Evolutionary conservation across 2,329 filamentous ascomycete species (phyloP).

Genomic region (Colletotrichum destructivum): DNA sequence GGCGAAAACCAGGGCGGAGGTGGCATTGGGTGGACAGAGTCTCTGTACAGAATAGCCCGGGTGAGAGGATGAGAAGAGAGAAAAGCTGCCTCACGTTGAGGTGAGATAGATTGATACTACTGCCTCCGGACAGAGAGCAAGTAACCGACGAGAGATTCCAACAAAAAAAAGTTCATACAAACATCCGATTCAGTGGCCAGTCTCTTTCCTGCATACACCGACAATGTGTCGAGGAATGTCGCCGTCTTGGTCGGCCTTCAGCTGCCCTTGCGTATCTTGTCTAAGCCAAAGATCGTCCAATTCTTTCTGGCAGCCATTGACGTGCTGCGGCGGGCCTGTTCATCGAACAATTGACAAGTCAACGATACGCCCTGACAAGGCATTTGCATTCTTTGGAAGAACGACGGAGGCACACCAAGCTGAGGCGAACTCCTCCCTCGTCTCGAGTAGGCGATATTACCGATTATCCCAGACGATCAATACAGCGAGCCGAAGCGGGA

Average conservation of each 20-base stretch:
- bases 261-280: too few species aligned
- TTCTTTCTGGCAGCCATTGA: too few species aligned
- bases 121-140: too few species aligned
- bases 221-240: too few species aligned
- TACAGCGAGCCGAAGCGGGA: not conserved
- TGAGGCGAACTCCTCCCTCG: not conserved
- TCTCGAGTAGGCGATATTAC: slow-evolving; percentile 1
- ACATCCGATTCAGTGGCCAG: too few species aligned
- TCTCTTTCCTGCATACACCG: too few species aligned
- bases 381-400: too few species aligned
- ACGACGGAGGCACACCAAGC: not conserved
- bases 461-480: not conserved
- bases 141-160: not conserved
- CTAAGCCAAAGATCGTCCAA: too few species aligned
- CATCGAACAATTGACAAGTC: too few species aligned
- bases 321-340: too few species aligned
- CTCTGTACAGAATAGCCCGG: slow-evolving; percentile 2
- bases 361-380: too few species aligned
- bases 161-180: not conserved
- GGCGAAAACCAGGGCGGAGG: slow-evolving; percentile 10
- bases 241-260: too few species aligned
- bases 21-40: not conserved
- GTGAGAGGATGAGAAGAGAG: not conserved
- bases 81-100: not conserved
- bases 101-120: slow-evolving; percentile 12